These are phyloP conservation scores for Serendipita sp. DNA, from an alignment of 1,284 basidiomycete genomes.

Conservation along the genomic window DNA sequence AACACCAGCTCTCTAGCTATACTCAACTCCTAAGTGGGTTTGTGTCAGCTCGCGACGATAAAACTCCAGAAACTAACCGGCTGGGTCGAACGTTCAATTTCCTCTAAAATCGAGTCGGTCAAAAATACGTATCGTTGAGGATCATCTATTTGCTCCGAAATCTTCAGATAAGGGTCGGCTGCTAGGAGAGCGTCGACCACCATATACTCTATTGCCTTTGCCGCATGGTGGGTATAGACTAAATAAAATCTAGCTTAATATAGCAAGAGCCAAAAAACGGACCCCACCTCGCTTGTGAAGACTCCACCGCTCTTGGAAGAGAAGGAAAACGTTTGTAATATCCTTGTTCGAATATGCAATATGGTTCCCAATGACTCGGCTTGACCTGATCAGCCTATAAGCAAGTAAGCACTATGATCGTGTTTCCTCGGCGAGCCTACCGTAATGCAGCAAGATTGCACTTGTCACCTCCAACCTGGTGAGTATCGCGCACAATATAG, in stretches of 20 bases:
- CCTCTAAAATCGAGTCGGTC: slow-evolving; percentile 48
- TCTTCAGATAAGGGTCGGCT: slow-evolving; percentile 47
- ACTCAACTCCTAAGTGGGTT: slow-evolving; percentile 36
- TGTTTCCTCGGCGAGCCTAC: slow-evolving; percentile 18
- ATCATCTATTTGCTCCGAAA: slow-evolving; percentile 40
- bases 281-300: slow-evolving; percentile 54
- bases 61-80: slow-evolving; percentile 24
- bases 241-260: neutral
- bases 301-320: slow-evolving; percentile 56
- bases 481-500: slow-evolving; percentile 59
- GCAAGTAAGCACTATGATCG: neutral
- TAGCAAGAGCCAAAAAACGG: neutral
- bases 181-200: slow-evolving; percentile 52
- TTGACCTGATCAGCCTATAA: slow-evolving; percentile 49
- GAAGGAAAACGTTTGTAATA: slow-evolving; percentile 54
- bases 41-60: neutral
- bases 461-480: slow-evolving; percentile 49
- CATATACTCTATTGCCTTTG: slow-evolving; percentile 66
- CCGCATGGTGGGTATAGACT: slow-evolving; percentile 23
- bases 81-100: slow-evolving; percentile 38
- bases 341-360: slow-evolving; percentile 73
- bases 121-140: slow-evolving; percentile 46
- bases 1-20: slow-evolving; percentile 42
- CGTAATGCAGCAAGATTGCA: slow-evolving; percentile 36
- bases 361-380: slow-evolving; percentile 52